These are phyloP conservation scores for Sanghuangporus sanghuang DNA, from an alignment of 1,284 basidiomycete species.

Conservation along the genomic window DNA sequence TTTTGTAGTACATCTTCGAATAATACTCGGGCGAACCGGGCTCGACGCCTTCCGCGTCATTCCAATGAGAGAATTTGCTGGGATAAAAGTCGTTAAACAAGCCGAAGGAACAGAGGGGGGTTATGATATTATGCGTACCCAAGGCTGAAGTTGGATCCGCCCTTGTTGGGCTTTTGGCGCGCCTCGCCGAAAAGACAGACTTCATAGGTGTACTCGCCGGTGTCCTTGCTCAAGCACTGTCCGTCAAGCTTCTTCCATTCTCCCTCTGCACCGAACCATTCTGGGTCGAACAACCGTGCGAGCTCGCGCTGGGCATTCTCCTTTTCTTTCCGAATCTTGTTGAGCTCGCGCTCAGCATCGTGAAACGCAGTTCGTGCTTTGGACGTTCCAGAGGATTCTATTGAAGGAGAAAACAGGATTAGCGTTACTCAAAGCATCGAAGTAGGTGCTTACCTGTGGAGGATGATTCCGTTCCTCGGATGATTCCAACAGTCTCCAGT, in stretches of 20 bases:
- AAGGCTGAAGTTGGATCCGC: slow-evolving; percentile 74
- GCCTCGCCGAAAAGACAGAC: slow-evolving; percentile 91
- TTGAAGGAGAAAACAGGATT: neutral
- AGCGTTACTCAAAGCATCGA: neutral
- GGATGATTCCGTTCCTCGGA: slow-evolving; percentile 32
- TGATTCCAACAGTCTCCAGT: slow-evolving; percentile 66
- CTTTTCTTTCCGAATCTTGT: slow-evolving; percentile 40
- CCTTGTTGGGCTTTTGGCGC: slow-evolving; percentile 84
- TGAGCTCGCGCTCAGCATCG: slow-evolving; percentile 53
- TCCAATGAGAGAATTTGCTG: slow-evolving; percentile 78
- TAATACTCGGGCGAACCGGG: slow-evolving; percentile 73
- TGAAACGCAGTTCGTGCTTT: slow-evolving; percentile 61
- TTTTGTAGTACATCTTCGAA: slow-evolving; percentile 74
- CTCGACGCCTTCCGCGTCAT: slow-evolving; percentile 47
- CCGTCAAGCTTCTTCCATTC: slow-evolving; percentile 96
- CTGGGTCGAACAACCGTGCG: slow-evolving; percentile 54
- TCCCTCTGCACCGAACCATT: slow-evolving; percentile 75
- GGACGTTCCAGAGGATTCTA: slow-evolving; percentile 38
- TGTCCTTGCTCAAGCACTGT: slow-evolving; percentile 75
- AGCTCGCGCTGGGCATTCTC: slow-evolving; percentile 49
- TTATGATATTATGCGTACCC: slow-evolving; percentile 53
- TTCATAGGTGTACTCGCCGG: slow-evolving; percentile 95
- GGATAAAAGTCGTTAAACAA: neutral
- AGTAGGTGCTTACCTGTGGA: slow-evolving; percentile 38
- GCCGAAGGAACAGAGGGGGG: neutral